A percentile compares a stretch with the other conserved stretches of the same genome.
Conservation (phyloP, 83 land plant genomes). For the Picea engelmannii region DNA sequence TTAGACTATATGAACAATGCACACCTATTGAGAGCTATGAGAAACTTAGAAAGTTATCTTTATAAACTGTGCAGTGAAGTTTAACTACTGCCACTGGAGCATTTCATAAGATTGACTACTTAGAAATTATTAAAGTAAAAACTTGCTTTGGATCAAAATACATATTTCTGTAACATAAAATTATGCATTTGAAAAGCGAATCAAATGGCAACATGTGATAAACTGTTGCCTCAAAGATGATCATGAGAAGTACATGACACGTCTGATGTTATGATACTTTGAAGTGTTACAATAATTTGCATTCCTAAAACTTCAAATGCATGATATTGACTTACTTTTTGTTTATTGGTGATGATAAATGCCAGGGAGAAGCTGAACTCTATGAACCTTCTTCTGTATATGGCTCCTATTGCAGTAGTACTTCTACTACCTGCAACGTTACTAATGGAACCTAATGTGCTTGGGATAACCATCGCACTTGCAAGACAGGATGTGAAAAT, state of each 20-base stretch:
- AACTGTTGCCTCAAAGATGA: not conserved
- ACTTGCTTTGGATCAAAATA: not conserved
- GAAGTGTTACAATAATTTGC: not conserved
- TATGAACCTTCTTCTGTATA: conserved; percentile 60
- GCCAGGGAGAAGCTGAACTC: conserved; percentile 59
- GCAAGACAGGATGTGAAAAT: conserved; percentile 43
- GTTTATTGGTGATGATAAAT: not conserved
- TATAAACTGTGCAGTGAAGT: not conserved
- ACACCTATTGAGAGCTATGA: not conserved
- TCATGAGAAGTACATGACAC: not conserved
- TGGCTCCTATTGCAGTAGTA: conserved; percentile 66
- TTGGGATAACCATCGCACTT: conserved; percentile 46
- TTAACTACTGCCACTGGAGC: not conserved
- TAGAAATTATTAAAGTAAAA: not conserved
- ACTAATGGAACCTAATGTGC: conserved; percentile 48
- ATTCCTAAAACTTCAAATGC: not conserved
- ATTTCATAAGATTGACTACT: not conserved
- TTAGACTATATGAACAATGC: not conserved
- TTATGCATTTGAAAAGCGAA: not conserved
- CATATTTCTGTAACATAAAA: not conserved
- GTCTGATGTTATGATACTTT: not conserved
- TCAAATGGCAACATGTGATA: not conserved
- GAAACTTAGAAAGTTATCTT: not conserved
- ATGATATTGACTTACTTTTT: not conserved
- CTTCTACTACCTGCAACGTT: conserved; percentile 57